Evolutionary conservation across 1,284 basidiomycete genomes (phyloP).

Genomic region (Paramarasmius palmivorus): DNA sequence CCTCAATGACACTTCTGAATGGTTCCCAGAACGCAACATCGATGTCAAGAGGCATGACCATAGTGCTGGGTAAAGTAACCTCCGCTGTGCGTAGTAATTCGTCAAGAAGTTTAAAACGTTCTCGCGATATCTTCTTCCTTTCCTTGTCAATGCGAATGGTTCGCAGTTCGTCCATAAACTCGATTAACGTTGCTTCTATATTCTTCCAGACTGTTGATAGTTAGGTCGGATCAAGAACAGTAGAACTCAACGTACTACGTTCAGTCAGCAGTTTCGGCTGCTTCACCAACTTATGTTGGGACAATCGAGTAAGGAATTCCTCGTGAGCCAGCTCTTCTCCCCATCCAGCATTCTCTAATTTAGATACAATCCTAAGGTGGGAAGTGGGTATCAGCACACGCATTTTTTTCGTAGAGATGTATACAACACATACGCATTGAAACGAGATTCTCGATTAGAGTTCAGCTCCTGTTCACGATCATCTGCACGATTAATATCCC

Average conservation of each 20-base stretch:
- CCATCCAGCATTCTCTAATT: not conserved
- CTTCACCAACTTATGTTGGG: not conserved
- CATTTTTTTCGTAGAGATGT: too few relatives aligned
- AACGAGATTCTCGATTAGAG: too few relatives aligned
- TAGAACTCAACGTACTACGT: not conserved
- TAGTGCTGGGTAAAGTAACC: not conserved
- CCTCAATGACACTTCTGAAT: constrained; percentile 3
- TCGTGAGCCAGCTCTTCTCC: not conserved
- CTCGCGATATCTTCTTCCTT: too few relatives aligned
- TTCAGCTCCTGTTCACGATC: too few relatives aligned
- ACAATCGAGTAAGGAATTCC: not conserved
- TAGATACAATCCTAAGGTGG: not conserved
- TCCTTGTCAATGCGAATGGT: not conserved
- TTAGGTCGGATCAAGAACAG: not conserved
- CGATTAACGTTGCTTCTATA: not conserved
- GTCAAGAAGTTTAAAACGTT: not conserved
- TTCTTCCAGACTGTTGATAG: not conserved
- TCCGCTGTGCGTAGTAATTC: not conserved
- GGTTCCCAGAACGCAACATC: not conserved
- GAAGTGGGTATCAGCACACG: not conserved
- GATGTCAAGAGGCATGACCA: not conserved
- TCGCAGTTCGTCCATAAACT: not conserved
- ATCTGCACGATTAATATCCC: too few relatives aligned
- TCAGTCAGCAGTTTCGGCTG: not conserved
- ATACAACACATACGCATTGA: not conserved